A percentile compares a stretch with the other conserved stretches of the same genome.
phyloP scores from a whole-genome alignment of 2,329 filamentous ascomycete genomes.

The Ophiostoma montium region DNA sequence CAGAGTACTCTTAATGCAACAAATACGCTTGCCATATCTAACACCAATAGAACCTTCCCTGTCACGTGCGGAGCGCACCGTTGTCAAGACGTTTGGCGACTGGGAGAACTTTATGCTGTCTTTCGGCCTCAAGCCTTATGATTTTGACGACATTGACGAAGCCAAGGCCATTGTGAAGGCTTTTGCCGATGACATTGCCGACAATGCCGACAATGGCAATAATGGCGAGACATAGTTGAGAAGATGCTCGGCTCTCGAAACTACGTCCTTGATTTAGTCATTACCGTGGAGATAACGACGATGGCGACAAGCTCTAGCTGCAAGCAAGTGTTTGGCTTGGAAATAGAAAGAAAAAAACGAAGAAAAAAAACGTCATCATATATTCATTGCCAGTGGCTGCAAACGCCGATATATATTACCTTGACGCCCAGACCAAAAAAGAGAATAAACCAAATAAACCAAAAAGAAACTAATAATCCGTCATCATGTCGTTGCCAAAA shows the following conservation, averaged over 20 bases:
- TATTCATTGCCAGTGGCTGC: no score
- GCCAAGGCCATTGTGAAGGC: not conserved
- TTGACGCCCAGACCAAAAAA: not conserved
- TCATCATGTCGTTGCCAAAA: constrained; percentile 12
- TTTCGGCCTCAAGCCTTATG: constrained; percentile 5
- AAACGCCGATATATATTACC: no score
- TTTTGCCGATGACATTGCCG: not conserved
- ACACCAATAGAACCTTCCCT: constrained; percentile 2
- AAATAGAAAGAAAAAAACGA: no score
- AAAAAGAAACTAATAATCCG: constrained; percentile 4
- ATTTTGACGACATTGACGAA: constrained; percentile 1
- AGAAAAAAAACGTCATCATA: no score
- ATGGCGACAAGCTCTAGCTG: no score
- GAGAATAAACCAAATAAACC: not conserved
- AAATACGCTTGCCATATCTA: not conserved
- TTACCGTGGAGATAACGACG: no score
- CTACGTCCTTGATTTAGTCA: no score
- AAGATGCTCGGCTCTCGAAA: no score
- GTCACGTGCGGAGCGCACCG: not conserved
- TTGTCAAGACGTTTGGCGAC: constrained; percentile 4
- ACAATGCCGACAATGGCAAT: not conserved
- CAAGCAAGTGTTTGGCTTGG: no score
- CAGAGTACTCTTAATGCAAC: no score
- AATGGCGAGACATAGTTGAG: not conserved
- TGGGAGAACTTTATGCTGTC: constrained; percentile 5